Conservation (phyloP, 768 basidiomycete species). For the Arthromyces matolae region DNA sequence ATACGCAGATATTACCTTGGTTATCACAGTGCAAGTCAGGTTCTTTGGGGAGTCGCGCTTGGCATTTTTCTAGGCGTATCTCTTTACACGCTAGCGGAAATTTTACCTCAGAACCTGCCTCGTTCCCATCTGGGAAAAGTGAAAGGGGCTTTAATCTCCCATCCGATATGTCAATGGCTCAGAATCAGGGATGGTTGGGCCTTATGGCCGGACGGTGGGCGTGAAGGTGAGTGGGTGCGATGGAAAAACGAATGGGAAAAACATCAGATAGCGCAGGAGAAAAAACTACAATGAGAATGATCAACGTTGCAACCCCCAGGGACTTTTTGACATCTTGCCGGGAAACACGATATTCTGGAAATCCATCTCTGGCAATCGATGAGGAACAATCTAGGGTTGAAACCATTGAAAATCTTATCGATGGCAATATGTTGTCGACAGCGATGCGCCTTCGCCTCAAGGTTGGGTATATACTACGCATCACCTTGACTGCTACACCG, state of each 20-base stretch:
- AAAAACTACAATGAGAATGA: conserved; percentile 18
- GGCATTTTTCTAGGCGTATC: conserved; percentile 51
- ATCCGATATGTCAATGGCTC: conserved; percentile 61
- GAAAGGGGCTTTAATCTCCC: conserved; percentile 47
- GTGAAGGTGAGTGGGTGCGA: conserved; percentile 62
- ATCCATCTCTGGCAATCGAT: too few species aligned
- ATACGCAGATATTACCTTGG: conserved; percentile 58
- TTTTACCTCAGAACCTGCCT: conserved; percentile 54
- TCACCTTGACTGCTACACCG: too few species aligned
- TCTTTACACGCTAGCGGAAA: conserved; percentile 55
- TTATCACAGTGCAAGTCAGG: conserved; percentile 73
- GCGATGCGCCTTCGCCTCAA: too few species aligned
- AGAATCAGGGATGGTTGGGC: conserved; percentile 80
- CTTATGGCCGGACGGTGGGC: conserved; percentile 76
- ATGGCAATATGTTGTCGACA: too few species aligned
- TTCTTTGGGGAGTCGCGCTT: conserved; percentile 70
- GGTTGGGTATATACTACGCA: too few species aligned
- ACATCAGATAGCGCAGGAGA: conserved; percentile 18
- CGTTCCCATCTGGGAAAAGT: conserved; percentile 47
- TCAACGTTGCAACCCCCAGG: too few species aligned
- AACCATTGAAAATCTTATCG: too few species aligned
- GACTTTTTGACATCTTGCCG: too few species aligned
- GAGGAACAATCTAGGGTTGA: too few species aligned
- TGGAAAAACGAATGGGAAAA: conserved; percentile 63
- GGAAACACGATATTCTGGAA: too few species aligned